A percentile compares a stretch with the other conserved stretches of the same genome.
Conservation (phyloP, 176 grass and related monocot species). For the Neostapfia colusana region DNA sequence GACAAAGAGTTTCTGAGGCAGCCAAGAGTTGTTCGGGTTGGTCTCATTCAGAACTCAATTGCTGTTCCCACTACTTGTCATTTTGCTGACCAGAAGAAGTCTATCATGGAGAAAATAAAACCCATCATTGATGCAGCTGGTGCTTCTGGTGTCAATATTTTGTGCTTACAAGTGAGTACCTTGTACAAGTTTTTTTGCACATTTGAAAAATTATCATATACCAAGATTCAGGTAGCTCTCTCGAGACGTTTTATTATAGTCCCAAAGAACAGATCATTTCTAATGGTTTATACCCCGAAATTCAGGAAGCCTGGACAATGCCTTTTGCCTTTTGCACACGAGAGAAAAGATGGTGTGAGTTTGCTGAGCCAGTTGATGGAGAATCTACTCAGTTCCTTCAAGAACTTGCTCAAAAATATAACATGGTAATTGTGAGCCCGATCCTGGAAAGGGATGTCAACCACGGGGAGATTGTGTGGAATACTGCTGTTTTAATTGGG, state of each 20-base stretch:
- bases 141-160: constrained; percentile 81
- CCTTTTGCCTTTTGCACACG: constrained; percentile 98
- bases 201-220: not conserved
- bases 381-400: constrained; percentile 89
- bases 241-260: constrained; percentile 15
- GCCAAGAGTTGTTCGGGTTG: constrained; percentile 67
- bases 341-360: constrained; percentile 98
- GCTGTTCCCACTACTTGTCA: constrained; percentile 65
- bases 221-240: not conserved
- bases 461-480: constrained; percentile 94
- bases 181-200: not conserved
- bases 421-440: constrained; percentile 93
- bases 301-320: constrained; percentile 98
- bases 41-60: constrained; percentile 96
- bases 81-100: constrained; percentile 81
- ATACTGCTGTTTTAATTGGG: constrained; percentile 92
- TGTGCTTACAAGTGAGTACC: constrained; percentile 84
- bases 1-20: constrained; percentile 75
- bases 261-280: constrained; percentile 20
- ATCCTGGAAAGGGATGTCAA: constrained; percentile 96
- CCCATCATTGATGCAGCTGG: constrained; percentile 83
- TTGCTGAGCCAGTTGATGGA: constrained; percentile 88
- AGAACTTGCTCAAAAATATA: constrained; percentile 79
- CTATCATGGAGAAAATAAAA: constrained; percentile 90
- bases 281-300: constrained; percentile 36